Conservation (phyloP, 257 asterid species). For the Avicennia marina region DNA sequence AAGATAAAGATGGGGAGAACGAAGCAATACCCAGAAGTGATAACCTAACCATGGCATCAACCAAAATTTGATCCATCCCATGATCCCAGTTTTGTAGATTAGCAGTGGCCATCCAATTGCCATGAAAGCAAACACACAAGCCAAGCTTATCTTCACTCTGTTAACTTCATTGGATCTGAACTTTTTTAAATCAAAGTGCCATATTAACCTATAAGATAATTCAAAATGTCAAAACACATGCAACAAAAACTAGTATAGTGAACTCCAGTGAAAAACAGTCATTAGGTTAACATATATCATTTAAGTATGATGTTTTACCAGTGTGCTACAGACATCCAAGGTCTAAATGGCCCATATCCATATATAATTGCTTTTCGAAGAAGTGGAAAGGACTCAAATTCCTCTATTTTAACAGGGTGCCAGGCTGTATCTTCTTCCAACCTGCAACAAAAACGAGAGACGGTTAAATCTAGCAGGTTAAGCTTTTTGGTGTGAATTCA, state of each 20-base stretch:
- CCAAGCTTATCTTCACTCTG: constrained; percentile 91
- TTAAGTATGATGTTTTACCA: constrained; percentile 38
- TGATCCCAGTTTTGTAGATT: constrained; percentile 63
- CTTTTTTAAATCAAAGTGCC: constrained; percentile 78
- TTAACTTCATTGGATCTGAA: constrained; percentile 91
- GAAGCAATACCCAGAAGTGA: constrained; percentile 83
- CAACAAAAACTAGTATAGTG: too few relatives aligned
- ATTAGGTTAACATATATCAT: too few relatives aligned
- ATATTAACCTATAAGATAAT: constrained; percentile 42
- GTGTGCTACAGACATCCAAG: constrained; percentile 93
- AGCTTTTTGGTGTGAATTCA: neutral
- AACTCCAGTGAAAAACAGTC: neutral
- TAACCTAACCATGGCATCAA: constrained; percentile 97
- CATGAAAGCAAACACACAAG: constrained; percentile 92
- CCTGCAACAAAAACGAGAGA: constrained; percentile 43
- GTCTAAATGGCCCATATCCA: constrained; percentile 82
- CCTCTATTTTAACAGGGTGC: constrained; percentile 66
- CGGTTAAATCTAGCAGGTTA: neutral
- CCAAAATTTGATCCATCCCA: constrained; percentile 98
- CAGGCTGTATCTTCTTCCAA: constrained; percentile 92
- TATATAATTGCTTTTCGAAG: constrained; percentile 69
- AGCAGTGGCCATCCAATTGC: constrained; percentile 95
- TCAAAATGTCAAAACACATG: neutral
- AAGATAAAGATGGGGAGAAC: neutral
- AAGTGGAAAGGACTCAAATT: constrained; percentile 45